These are phyloP conservation scores for Aquilaria agallochum DNA, from an alignment of 441 rosid genomes.

Conservation along the genomic window DNA sequence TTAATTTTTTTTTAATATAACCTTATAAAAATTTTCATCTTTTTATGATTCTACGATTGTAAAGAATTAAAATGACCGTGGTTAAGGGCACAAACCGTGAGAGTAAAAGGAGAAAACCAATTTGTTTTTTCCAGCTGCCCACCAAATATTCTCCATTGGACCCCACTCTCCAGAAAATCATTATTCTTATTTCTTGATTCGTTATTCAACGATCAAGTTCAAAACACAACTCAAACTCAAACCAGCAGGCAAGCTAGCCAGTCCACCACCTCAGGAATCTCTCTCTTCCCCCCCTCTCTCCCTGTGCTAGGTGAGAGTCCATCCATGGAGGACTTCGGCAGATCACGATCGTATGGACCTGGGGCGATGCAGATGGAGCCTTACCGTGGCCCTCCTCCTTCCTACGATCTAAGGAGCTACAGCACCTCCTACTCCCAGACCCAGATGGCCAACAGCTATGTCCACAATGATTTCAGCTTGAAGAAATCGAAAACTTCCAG, in stretches of 20 bases:
- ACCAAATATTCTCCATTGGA: background rate
- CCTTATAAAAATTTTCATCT: too few species aligned
- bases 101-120: too few species aligned
- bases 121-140: too few species aligned
- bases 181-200: constrained; percentile 13
- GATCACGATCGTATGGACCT: constrained; percentile 45
- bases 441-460: constrained; percentile 28
- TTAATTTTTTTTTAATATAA: too few species aligned
- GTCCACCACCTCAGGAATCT: constrained; percentile 4
- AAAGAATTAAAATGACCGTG: too few species aligned
- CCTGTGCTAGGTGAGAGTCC: background rate
- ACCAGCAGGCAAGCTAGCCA: background rate
- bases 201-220: constrained; percentile 13
- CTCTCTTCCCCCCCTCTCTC: background rate
- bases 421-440: constrained; percentile 52
- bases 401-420: constrained; percentile 52
- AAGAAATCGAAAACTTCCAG: constrained; percentile 53
- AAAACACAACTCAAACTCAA: constrained; percentile 12
- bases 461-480: constrained; percentile 24
- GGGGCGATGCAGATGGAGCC: constrained; percentile 50
- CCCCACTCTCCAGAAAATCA: constrained; percentile 19
- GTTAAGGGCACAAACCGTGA: too few species aligned
- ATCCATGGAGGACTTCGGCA: constrained; percentile 51
- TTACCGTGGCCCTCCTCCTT: constrained; percentile 33
- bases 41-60: too few species aligned